A percentile compares a stretch with the other conserved stretches of the same genome.
These are phyloP conservation scores for Ziziphus jujuba DNA, from an alignment of 306 rosid species.

Conservation along the genomic window DNA sequence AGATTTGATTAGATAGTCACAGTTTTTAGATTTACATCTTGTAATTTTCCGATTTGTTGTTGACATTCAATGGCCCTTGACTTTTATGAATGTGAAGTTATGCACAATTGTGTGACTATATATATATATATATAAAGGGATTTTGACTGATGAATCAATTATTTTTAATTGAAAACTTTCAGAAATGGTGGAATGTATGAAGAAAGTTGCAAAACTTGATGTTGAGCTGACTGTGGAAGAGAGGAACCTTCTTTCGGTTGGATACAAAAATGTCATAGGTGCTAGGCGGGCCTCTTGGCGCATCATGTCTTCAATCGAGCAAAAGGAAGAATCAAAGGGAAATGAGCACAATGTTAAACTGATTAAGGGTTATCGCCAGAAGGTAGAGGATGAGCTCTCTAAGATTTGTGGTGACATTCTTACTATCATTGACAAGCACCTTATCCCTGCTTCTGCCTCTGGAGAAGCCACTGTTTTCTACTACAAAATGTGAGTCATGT, in stretches of 20 bases:
- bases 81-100: background rate
- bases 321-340: constrained; percentile 93
- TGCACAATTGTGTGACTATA: background rate
- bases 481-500: constrained; percentile 82
- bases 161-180: constrained; percentile 28
- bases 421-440: constrained; percentile 73
- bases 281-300: constrained; percentile 99
- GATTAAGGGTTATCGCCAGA: constrained; percentile 83
- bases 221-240: constrained; percentile 93
- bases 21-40: background rate
- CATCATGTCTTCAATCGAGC: constrained; percentile 97
- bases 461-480: constrained; percentile 96
- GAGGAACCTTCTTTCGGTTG: constrained; percentile 97
- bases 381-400: constrained; percentile 94
- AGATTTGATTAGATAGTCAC: background rate
- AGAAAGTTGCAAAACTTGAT: constrained; percentile 84
- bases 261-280: constrained; percentile 95
- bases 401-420: constrained; percentile 89
- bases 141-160: constrained; percentile 12
- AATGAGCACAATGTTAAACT: constrained; percentile 85
- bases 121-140: background rate
- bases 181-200: constrained; percentile 99
- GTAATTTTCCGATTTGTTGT: background rate
- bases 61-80: background rate
- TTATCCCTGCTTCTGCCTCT: constrained; percentile 76